Evolutionary conservation across 768 basidiomycete species (phyloP), one percentile per base, ranked within the genome.

Genomic region (Pleurotus djamor): DNA sequence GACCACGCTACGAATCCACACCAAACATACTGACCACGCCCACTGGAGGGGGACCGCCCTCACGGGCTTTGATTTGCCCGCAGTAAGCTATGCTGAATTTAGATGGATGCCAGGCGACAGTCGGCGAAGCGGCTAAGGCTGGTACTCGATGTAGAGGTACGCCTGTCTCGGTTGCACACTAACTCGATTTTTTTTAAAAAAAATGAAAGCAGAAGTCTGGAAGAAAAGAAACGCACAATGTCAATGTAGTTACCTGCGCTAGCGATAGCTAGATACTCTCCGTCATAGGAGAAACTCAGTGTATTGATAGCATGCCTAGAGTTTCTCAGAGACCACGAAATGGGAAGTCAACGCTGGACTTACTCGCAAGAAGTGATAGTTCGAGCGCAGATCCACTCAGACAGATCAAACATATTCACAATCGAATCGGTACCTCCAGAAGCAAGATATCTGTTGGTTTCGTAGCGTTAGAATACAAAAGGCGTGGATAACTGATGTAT

Each of bases 351-450:
- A 47, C 12, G 5, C 4, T 10, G 33, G 3, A 83, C 89, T 63
- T 67, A 93, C 91, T 94, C 91, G 86, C 89, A 91, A 21, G 84
- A 79, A 16, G 87, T 83, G 60, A 92, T 90, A 14, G 89, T 91
- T 48, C 88, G 80, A 4, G 83, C 82, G 60, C 86, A 88, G 64
- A 93, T 89, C 91, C 89, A 92, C 60, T 92, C 88, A n/a, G 79
- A 77, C 59, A 87, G 65, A 68, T 92, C 91, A 65, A 91, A 92
- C 68, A 93, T 75, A 66, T 92, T 90, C 50, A 94, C 86, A 57
- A 94, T 92, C 6, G 89, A 90, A 67, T 94, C 91, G 58, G 83
- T 80, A 10, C 91, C 91, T 35, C 91, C 91, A 1, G 90, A 88
- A 1, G 90, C 90, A 43, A 92, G 79, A 63, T 92, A 92, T 55